Evolutionary conservation across 2,329 filamentous ascomycete species (phyloP).

Genomic region (Aspergillus novofumigatus): DNA sequence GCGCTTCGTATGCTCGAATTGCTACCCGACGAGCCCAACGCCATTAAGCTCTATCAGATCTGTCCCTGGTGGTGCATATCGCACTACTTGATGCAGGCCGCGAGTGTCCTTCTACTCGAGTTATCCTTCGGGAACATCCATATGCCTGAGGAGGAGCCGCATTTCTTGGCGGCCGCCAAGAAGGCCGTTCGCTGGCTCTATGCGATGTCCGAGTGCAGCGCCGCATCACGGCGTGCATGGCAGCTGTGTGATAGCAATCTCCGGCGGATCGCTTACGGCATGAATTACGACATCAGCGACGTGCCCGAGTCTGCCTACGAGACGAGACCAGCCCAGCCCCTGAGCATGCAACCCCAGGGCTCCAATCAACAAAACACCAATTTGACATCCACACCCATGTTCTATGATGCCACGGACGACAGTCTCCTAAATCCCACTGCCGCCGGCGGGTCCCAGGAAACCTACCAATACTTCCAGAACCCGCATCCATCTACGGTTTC

Average conservation of each 20-base stretch:
- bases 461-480: neutral
- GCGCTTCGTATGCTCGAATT: slow-evolving; percentile 37
- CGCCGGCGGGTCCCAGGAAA: neutral
- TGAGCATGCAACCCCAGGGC: slow-evolving; percentile 9
- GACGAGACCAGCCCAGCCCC: slow-evolving; percentile 1
- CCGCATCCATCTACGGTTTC: neutral
- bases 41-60: slow-evolving; percentile 37
- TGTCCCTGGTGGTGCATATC: slow-evolving; percentile 45
- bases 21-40: slow-evolving; percentile 41
- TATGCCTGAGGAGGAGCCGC: slow-evolving; percentile 36
- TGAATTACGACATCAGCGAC: slow-evolving; percentile 34
- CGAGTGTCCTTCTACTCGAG: slow-evolving; percentile 44
- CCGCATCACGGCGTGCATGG: slow-evolving; percentile 41
- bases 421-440: neutral
- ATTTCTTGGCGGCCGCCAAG: slow-evolving; percentile 35
- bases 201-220: slow-evolving; percentile 36
- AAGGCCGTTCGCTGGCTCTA: slow-evolving; percentile 43
- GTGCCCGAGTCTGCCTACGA: slow-evolving; percentile 25
- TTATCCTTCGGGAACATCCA: slow-evolving; percentile 43
- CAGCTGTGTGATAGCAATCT: slow-evolving; percentile 36
- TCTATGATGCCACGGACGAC: neutral
- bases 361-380: neutral
- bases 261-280: slow-evolving; percentile 31
- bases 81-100: slow-evolving; percentile 44
- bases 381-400: neutral